These are phyloP conservation scores for Bidens hawaiensis DNA, from an alignment of 140 eudicot genomes.

Conservation along the genomic window DNA sequence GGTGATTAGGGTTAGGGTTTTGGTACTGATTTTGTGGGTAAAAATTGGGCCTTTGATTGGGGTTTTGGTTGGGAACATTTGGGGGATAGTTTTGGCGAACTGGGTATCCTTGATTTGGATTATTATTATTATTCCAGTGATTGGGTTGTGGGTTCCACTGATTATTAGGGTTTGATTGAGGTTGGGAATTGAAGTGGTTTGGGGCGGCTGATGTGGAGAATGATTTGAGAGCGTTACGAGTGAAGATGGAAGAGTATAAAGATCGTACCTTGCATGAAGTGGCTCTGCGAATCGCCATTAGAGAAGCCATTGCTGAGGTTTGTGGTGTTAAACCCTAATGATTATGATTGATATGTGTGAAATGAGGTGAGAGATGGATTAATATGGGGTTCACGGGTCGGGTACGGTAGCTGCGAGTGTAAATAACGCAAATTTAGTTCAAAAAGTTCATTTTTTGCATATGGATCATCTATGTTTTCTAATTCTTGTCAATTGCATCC, in stretches of 20 bases:
- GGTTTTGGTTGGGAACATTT: too few species aligned
- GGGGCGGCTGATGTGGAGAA: constrained; percentile 32
- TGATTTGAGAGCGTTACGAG: constrained; percentile 15
- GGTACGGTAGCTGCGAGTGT: background rate
- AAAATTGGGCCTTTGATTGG: too few species aligned
- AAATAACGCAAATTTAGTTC: too few species aligned
- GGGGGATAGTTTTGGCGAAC: too few species aligned
- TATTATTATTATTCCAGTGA: constrained; percentile 25
- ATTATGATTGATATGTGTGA: background rate
- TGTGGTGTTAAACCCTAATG: constrained; percentile 43
- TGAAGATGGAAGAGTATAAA: constrained; percentile 18
- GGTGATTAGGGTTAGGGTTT: too few species aligned
- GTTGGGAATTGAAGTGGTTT: too few species aligned
- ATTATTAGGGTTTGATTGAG: constrained; percentile 21
- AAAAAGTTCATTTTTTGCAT: too few species aligned
- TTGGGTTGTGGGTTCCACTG: constrained; percentile 31
- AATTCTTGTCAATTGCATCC: too few species aligned
- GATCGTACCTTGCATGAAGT: constrained; percentile 34
- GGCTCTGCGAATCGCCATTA: constrained; percentile 42
- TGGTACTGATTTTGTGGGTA: too few species aligned
- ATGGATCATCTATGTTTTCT: too few species aligned
- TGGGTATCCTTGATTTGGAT: constrained; percentile 20
- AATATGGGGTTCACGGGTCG: constrained; percentile 11
- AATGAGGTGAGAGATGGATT: too few species aligned
- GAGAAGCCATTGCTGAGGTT: constrained; percentile 44